Evolutionary conservation across 2,329 filamentous ascomycete genomes (phyloP), one percentile per base, ranked within the genome.

Genomic region (Escovopsis sp.): DNA sequence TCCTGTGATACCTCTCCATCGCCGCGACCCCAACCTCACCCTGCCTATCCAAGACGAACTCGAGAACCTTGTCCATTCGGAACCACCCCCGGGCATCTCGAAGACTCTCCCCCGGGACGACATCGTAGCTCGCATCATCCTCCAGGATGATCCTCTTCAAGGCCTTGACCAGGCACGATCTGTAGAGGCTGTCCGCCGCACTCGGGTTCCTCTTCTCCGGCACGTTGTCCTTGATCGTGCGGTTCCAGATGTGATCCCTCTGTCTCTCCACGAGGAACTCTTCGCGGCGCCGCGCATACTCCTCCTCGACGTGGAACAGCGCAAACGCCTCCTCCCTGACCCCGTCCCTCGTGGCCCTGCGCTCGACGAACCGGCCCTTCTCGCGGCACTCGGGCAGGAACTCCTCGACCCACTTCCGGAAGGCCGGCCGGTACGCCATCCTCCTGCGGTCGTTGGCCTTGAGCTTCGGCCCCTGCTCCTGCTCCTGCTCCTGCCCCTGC

Each of bases 331-430:
- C 66, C 0, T 66, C 50, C 0, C 69, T 66, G 2, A 81, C 62
- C 5, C 63, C 40, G 7, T 68, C 58, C 16, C 77, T 62, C 2
- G 54, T 57, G 2, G 52, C 48, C 0, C 39, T 49, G 29, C 46
- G 50, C 16, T 47, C 39, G 1, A 51, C 39, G 42, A 64, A 67
- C 1, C 57, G 57, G 0, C 60, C 61, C 20, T 64, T 44, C 1
- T 58, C 57, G 1, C 65, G 61, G 44, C 72, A 71, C 2, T 51
- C 52, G 0, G 77, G 75, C n/a, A 81, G 57, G 47, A 74, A 86
- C 5, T 78, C 72, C 1, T 79, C 65, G 5, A 79, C 55, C 70
- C 81, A 88, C 6, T 56, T 54, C 2, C 63, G 61, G 53, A 76
- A 86, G 25, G 76, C 65, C 0, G 69, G 67, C 0, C 82, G 69